A percentile compares a stretch with the other conserved stretches of the same genome.
These are phyloP conservation scores for Aethionema arabicum DNA, from an alignment of 345 rosid species.

Conservation along the genomic window DNA sequence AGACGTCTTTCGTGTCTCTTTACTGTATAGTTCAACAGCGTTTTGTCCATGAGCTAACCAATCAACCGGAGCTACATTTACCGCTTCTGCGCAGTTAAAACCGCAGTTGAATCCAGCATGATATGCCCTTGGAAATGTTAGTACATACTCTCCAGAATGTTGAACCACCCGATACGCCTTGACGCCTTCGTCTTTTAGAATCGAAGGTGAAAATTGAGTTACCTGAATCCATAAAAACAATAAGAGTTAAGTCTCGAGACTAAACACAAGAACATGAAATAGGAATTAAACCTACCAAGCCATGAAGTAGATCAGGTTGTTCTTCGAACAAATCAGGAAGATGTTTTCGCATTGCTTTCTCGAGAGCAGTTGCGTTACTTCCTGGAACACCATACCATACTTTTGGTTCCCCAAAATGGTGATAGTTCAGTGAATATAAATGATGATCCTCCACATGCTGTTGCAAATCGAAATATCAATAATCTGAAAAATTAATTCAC, in stretches of 20 bases:
- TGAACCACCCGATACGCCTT: constrained; percentile 78
- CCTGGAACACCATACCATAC: constrained; percentile 97
- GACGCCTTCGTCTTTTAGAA: constrained; percentile 77
- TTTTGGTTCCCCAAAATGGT: constrained; percentile 87
- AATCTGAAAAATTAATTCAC: not conserved
- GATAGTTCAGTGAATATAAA: constrained; percentile 79
- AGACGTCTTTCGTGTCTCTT: constrained; percentile 80
- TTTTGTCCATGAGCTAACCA: constrained; percentile 92
- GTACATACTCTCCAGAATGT: constrained; percentile 80
- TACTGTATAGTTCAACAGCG: constrained; percentile 85
- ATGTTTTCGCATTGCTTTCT: constrained; percentile 69
- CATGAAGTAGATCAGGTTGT: constrained; percentile 82
- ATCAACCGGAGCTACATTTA: constrained; percentile 97
- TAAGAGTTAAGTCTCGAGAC: not conserved
- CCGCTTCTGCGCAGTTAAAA: constrained; percentile 99
- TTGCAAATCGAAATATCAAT: not conserved
- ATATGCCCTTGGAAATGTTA: constrained; percentile 96
- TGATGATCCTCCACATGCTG: constrained; percentile 99
- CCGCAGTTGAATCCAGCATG: constrained; percentile 99
- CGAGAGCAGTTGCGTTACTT: constrained; percentile 72
- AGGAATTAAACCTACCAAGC: constrained; percentile 43
- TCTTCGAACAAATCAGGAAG: constrained; percentile 89
- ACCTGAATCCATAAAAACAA: constrained; percentile 49
- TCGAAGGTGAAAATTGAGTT: constrained; percentile 90
- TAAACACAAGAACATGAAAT: not conserved